These are phyloP conservation scores for Fragilaria radians DNA, from an alignment of 108 stramenopile species.

Conservation along the genomic window DNA sequence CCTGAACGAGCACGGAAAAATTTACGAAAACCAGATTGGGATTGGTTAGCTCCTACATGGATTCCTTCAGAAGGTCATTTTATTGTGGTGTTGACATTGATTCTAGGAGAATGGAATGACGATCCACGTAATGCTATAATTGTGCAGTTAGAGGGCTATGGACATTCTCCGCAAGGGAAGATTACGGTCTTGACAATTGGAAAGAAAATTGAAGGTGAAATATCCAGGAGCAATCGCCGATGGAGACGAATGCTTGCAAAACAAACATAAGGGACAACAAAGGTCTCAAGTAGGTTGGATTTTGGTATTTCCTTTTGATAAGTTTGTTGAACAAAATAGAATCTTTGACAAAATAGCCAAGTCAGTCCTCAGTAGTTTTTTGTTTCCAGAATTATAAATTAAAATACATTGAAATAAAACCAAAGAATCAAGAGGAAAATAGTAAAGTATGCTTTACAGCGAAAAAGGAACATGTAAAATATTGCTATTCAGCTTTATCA, in stretches of 20 bases:
- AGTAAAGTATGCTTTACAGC: too few relatives aligned
- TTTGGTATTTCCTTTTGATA: background rate
- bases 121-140: conserved; percentile 9
- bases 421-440: too few relatives aligned
- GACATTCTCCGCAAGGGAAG: conserved; percentile 46
- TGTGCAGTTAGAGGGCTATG: conserved; percentile 39
- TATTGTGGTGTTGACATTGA: conserved; percentile 29
- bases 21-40: background rate
- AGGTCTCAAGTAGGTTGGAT: background rate
- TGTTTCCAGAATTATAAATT: too few relatives aligned
- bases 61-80: conserved; percentile 59
- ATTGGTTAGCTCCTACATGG: conserved; percentile 1
- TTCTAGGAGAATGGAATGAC: background rate
- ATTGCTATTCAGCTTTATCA: too few relatives aligned
- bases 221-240: conserved; percentile 61
- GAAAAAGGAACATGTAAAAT: too few relatives aligned
- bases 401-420: too few relatives aligned
- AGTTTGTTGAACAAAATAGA: background rate
- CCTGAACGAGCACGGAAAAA: conserved; percentile 4
- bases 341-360: too few relatives aligned
- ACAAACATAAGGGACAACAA: conserved; percentile 3
- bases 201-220: conserved; percentile 51
- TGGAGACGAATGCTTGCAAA: conserved; percentile 63
- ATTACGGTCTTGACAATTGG: conserved; percentile 45
- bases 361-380: too few relatives aligned